These are phyloP conservation scores for Penicillium sp. DNA, from an alignment of 2,329 filamentous ascomycete species.

Conservation along the genomic window DNA sequence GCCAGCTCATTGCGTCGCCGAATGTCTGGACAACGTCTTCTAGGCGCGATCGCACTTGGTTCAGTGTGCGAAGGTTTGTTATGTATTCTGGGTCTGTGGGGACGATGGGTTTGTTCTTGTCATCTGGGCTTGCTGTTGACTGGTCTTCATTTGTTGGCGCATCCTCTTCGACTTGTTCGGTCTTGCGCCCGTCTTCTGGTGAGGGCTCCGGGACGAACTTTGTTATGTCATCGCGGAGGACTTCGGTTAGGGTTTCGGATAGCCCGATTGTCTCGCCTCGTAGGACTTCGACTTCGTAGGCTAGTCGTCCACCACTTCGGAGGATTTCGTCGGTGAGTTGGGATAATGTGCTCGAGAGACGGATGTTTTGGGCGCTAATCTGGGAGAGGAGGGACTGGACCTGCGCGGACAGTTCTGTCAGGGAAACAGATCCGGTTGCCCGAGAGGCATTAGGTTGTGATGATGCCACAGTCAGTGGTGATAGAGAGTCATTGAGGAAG, in stretches of 20 bases:
- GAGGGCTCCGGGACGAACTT: constrained; percentile 62
- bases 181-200: constrained; percentile 7
- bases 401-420: constrained; percentile 76
- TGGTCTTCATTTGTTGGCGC: constrained; percentile 7
- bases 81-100: constrained; percentile 65
- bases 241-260: constrained; percentile 73
- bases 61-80: constrained; percentile 75
- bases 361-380: constrained; percentile 82
- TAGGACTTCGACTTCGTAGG: constrained; percentile 91
- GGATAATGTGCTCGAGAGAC: constrained; percentile 77
- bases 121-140: constrained; percentile 4
- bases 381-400: constrained; percentile 83
- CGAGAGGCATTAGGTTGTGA: constrained; percentile 40
- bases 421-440: constrained; percentile 54
- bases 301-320: constrained; percentile 79
- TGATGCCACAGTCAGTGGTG: constrained; percentile 60
- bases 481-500: constrained; percentile 79
- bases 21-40: constrained; percentile 89
- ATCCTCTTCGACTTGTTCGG: constrained; percentile 1
- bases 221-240: constrained; percentile 67
- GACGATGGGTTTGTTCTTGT: constrained; percentile 1
- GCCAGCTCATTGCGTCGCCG: constrained; percentile 93
- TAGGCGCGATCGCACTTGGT: constrained; percentile 76
- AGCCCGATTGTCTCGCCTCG: constrained; percentile 84
- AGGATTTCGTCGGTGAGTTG: constrained; percentile 94